Evolutionary conservation across 192 early-diverging fungal genomes (phyloP), one percentile per base, ranked within the genome.

Genomic region (Umbelopsis isabellina): DNA sequence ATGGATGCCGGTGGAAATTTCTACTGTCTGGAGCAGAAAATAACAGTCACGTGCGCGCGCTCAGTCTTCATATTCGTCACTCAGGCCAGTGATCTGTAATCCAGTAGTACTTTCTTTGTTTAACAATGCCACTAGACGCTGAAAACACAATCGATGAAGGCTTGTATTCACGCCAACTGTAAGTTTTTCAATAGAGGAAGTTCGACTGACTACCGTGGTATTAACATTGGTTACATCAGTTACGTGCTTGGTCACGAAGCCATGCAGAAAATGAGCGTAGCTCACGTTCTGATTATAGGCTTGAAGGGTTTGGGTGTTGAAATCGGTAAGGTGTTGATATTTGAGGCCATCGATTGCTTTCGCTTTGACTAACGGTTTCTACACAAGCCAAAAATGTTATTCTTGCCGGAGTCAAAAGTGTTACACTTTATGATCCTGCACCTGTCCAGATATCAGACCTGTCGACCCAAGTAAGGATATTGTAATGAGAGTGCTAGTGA

Each of bases 161-260:
- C 46, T 90, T 98, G 33, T 99, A 99, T 85, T 99, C 97, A 53
- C 91, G 97, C 65, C 97, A 99, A 80, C 88, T 99, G 97, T 99
- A 94, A 84, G 91, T 37, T 48, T 46, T 66, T 11, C 8, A 20
- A 25, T 61, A 20, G 52, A 18, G 5, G 16, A 33, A 0, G 10
- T 9, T 35, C 35, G 71, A 74, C 46, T 3, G 35, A 9, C 21
- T 47, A 67, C 11, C 22, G 25, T 25, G 2, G 46, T 25, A 9
- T 20, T 71, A 27, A 46, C 75, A 23, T 52, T 70, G 20, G 33
- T 53, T 65, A 72, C 9, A 22, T 51, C n/a, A 95, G 93, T 65
- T 95, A 95, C 74, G 93, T 94, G 21, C 88, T 92, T 80, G 98
- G 89, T 67, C 94, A 89, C 82, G 95, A 93, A 68, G 96, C 98